These are phyloP conservation scores for Rhodotorula graminis DNA, from an alignment of 768 basidiomycete genomes.

Conservation along the genomic window DNA sequence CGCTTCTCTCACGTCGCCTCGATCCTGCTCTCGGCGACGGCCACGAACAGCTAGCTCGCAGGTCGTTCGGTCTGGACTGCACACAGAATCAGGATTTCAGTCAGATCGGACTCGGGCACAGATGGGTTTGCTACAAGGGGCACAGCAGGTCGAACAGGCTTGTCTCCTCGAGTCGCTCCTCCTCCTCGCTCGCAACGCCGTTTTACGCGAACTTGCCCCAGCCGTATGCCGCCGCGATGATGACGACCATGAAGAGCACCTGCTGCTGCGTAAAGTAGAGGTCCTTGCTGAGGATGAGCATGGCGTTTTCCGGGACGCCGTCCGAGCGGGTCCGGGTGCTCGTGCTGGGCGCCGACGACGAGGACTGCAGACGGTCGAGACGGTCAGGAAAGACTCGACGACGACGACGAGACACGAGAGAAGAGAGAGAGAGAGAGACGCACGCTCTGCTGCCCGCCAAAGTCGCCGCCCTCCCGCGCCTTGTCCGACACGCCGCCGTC, in stretches of 20 bases:
- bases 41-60: no score
- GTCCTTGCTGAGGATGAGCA: slow-evolving; percentile 35
- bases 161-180: neutral
- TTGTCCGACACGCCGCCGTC: neutral
- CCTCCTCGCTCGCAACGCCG: neutral
- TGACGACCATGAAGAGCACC: slow-evolving; percentile 13
- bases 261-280: slow-evolving; percentile 37
- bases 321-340: neutral
- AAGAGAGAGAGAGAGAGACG: no score
- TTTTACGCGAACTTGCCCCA: neutral
- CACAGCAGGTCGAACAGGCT: neutral
- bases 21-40: no score
- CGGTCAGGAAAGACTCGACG: neutral
- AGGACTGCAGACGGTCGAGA: neutral
- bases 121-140: neutral
- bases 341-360: neutral
- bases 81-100: neutral
- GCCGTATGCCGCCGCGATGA: slow-evolving; percentile 12
- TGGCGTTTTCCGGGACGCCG: slow-evolving; percentile 23
- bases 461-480: neutral
- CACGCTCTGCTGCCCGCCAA: neutral
- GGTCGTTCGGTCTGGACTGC: neutral
- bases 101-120: no score
- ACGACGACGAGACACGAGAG: neutral
- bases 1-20: no score